A percentile compares a stretch with the other conserved stretches of the same genome.
phyloP scores from a whole-genome alignment of 1,139 yeast species.

The Geotrichum restrictum region DNA sequence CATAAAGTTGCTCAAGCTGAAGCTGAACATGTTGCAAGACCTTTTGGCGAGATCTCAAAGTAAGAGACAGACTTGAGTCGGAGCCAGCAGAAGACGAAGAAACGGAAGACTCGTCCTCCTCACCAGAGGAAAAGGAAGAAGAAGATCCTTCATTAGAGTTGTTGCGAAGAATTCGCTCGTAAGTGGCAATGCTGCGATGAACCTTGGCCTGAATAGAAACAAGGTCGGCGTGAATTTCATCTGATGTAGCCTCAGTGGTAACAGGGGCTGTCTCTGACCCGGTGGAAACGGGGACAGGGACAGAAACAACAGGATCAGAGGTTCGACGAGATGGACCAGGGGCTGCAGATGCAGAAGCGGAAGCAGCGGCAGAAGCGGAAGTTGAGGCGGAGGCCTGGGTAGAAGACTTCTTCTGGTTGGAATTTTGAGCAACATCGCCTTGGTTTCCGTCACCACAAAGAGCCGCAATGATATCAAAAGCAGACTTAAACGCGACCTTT shows the following conservation, averaged over 20 bases:
- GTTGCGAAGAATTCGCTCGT: background rate
- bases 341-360: too few relatives aligned
- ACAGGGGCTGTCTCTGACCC: too few relatives aligned
- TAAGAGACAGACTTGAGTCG: background rate
- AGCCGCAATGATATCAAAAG: conserved; percentile 1
- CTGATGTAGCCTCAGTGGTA: background rate
- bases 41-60: conserved; percentile 7
- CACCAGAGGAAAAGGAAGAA: background rate
- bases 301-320: background rate
- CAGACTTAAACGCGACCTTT: background rate
- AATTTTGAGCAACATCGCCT: background rate
- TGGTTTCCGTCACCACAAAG: background rate
- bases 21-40: conserved; percentile 12
- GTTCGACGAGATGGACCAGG: too few relatives aligned
- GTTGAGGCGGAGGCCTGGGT: background rate
- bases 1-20: conserved; percentile 14
- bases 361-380: background rate
- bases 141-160: background rate
- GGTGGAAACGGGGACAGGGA: too few relatives aligned
- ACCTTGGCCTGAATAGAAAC: background rate
- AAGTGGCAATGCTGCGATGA: background rate
- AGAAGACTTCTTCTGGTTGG: background rate
- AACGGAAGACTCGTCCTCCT: background rate
- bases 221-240: background rate
- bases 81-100: background rate